Base-by-base conservation (phyloP, 176 grass and related monocot species). In the Cenchrus americanus region DNA sequence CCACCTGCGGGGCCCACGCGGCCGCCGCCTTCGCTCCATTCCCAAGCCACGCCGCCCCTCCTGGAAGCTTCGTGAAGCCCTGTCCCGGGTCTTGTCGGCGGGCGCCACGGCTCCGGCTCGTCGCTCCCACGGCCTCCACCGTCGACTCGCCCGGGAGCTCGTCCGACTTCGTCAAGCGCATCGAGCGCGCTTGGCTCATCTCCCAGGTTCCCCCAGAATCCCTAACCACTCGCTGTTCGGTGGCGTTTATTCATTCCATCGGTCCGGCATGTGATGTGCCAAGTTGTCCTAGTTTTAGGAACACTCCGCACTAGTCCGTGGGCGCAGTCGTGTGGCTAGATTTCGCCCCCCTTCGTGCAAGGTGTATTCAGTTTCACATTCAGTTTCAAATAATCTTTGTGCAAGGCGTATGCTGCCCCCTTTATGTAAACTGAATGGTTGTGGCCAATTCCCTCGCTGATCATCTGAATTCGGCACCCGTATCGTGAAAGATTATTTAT, bases 181-280 rank as follows among this genome's bases (percentile, higher is more conserved):
- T 95, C 14, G 93, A 95, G 44, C 91, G 80, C 54, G 91, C 81
- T 18, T 96, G 96, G 96, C 89, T 96, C 83, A 99, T 99, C 85
- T 94, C 96, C 83, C 80, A 99, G 91, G 96, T 95, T 42, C 55
- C 15, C 32, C 32, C 19, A 2, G 8, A 17, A 13, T 8, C 51
- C 37, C 15, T 10, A 10, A 44, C 26, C 67, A 17, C 9, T 69
- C 52, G 8, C 14, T 57, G 37, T 59, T 43, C 65, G 8, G n/a
- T 62, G 37, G 14, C 14, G 9, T 51, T 40, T 80, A 27, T 40
- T 53, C 18, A 14, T 62, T 61, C 57, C 5, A 41, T 19, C 13
- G 52, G 7, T 15, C 47, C 7, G 76, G 9, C 22, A 19, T 43
- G 37, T 12, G 37, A 69, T 32, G 51, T 76, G 46, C 43, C 22